Conservation (phyloP, 768 basidiomycete genomes). For the Phylloporus sp. region DNA sequence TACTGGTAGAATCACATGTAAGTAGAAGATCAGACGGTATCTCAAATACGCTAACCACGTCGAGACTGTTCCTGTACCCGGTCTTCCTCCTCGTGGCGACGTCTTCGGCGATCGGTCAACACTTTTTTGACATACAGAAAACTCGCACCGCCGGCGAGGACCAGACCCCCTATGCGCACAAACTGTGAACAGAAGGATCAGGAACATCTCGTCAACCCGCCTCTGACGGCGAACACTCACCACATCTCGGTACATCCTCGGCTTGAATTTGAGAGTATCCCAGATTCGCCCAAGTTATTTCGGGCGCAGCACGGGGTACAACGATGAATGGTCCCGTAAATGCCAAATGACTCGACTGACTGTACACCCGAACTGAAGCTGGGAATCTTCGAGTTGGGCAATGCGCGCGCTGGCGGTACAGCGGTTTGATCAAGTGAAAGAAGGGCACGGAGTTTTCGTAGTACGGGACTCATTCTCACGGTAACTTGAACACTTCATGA, state of each 20-base stretch:
- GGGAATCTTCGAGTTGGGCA: slow-evolving; percentile 6
- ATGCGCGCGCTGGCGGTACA: neutral
- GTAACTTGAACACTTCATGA: neutral
- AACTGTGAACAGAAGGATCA: slow-evolving; percentile 10
- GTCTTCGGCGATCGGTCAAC: slow-evolving; percentile 25
- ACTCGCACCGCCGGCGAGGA: slow-evolving; percentile 26
- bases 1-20: neutral
- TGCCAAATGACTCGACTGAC: neutral
- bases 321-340: neutral
- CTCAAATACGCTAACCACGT: neutral
- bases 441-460: neutral
- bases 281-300: neutral
- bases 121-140: slow-evolving; percentile 31
- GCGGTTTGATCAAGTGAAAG: neutral
- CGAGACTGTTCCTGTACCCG: slow-evolving; percentile 6
- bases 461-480: slow-evolving; percentile 15
- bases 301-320: neutral
- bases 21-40: slow-evolving; percentile 8
- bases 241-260: slow-evolving; percentile 16
- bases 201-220: neutral
- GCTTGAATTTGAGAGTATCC: neutral
- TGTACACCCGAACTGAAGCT: slow-evolving; percentile 14
- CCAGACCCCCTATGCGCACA: slow-evolving; percentile 25
- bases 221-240: slow-evolving; percentile 8
- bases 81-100: slow-evolving; percentile 16